Percentiles rank a stretch among this genome's conserved stretches.
These are phyloP conservation scores for Tremellales sp. DNA, from an alignment of 1,284 basidiomycete genomes.

Conservation along the genomic window DNA sequence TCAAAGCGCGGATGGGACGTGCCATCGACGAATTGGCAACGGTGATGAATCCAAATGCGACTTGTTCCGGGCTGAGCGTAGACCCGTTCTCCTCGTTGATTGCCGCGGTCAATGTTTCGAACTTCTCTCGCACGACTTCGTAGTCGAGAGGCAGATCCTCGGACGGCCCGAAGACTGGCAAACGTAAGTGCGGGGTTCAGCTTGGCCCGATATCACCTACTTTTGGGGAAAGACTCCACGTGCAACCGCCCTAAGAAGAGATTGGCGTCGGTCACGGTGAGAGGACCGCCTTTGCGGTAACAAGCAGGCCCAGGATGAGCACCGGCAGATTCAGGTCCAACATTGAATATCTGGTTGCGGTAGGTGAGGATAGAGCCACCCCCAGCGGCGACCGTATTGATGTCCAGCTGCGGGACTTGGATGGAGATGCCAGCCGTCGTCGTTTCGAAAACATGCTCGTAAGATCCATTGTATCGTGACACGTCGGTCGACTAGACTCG, in stretches of 20 bases:
- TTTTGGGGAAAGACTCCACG: constrained; percentile 4
- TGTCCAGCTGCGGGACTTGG: constrained; percentile 4
- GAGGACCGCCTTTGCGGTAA: constrained; percentile 46
- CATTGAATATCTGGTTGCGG: constrained; percentile 27
- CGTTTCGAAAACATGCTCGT: constrained; percentile 55
- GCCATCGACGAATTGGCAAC: constrained; percentile 40
- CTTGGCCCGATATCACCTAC: not conserved
- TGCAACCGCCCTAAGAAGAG: constrained; percentile 45
- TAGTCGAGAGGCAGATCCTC: constrained; percentile 51
- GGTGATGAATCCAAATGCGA: constrained; percentile 41
- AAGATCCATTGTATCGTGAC: constrained; percentile 53
- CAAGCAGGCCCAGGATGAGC: constrained; percentile 31
- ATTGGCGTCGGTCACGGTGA: constrained; percentile 49
- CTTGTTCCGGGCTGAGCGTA: constrained; percentile 43
- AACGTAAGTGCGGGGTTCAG: constrained; percentile 53
- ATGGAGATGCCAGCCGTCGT: constrained; percentile 4
- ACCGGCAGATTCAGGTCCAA: constrained; percentile 9
- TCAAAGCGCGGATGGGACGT: constrained; percentile 47
- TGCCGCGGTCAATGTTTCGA: constrained; percentile 42
- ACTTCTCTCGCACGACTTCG: constrained; percentile 36
- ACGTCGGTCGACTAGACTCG: constrained; percentile 58
- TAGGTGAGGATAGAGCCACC: constrained; percentile 39
- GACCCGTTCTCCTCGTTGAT: constrained; percentile 44
- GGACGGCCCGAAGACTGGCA: constrained; percentile 50
- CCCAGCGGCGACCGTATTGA: constrained; percentile 38